Conservation (phyloP, 345 rosid species). For the Pistacia atlantica region DNA sequence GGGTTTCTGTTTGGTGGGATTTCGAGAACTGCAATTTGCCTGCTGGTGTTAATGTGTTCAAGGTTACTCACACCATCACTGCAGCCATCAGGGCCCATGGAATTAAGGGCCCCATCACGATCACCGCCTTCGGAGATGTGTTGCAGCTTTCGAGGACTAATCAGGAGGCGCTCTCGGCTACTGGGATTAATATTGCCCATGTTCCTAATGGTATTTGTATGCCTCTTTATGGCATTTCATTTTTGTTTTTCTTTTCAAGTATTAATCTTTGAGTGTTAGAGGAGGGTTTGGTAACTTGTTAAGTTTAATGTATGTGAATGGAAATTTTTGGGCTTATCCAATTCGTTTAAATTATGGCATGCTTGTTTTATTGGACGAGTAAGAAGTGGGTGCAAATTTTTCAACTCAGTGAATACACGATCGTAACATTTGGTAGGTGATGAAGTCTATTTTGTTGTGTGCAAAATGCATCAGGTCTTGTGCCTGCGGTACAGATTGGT, state of each 20-base stretch:
- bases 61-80: conserved; percentile 53
- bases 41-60: conserved; percentile 61
- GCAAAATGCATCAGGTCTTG: neutral
- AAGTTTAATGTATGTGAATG: neutral
- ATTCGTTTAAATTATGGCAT: too few species aligned
- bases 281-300: neutral
- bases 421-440: neutral
- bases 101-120: conserved; percentile 81
- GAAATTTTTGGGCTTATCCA: neutral
- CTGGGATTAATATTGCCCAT: conserved; percentile 76
- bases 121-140: conserved; percentile 82
- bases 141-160: conserved; percentile 62
- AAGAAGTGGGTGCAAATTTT: neutral
- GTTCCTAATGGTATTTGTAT: conserved; percentile 59
- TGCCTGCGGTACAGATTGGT: neutral
- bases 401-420: neutral
- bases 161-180: conserved; percentile 72
- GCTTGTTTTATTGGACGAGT: neutral
- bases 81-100: conserved; percentile 66
- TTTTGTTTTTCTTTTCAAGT: neutral
- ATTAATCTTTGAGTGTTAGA: neutral
- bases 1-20: conserved; percentile 95
- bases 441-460: too few species aligned
- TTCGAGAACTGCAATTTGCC: conserved; percentile 85
- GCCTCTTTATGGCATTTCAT: neutral